phyloP scores from a whole-genome alignment of 305 asterid genomes.

The Fraxinus sp. region DNA sequence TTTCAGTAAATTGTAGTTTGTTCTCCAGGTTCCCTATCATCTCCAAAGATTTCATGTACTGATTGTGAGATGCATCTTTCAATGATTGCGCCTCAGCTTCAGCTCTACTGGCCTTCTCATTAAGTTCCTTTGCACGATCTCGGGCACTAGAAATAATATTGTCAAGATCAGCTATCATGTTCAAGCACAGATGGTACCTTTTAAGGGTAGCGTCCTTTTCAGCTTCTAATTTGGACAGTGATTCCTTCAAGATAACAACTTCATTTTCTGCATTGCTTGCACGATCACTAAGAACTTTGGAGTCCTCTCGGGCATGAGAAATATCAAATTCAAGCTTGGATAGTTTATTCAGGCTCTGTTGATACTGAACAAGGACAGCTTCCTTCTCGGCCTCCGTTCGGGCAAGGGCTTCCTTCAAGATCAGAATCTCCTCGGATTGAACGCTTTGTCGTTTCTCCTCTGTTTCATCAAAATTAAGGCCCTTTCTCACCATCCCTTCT shows the following conservation, averaged over 20 bases:
- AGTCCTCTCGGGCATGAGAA: constrained; percentile 58
- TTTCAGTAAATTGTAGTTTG: constrained; percentile 60
- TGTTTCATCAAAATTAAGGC: constrained; percentile 62
- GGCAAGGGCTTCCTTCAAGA: constrained; percentile 63
- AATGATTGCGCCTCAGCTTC: constrained; percentile 59
- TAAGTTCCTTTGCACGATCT: constrained; percentile 44
- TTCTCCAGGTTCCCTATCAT: constrained; percentile 72
- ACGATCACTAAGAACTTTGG: constrained; percentile 54
- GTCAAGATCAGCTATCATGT: constrained; percentile 63
- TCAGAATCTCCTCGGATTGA: constrained; percentile 54
- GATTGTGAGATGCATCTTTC: constrained; percentile 67
- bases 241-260: constrained; percentile 56
- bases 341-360: constrained; percentile 58
- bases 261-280: constrained; percentile 80
- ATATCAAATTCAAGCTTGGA: constrained; percentile 63
- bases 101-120: constrained; percentile 51
- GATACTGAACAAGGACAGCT: constrained; percentile 67
- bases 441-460: constrained; percentile 45
- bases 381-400: constrained; percentile 86
- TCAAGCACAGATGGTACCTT: constrained; percentile 63
- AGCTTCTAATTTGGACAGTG: constrained; percentile 59
- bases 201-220: constrained; percentile 75
- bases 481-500: constrained; percentile 49
- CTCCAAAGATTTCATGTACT: constrained; percentile 67
- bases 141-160: constrained; percentile 40